A percentile compares a stretch with the other conserved stretches of the same genome.
phyloP scores from a whole-genome alignment of 2,329 filamentous ascomycete genomes.

The Botrytis paeoniae region DNA sequence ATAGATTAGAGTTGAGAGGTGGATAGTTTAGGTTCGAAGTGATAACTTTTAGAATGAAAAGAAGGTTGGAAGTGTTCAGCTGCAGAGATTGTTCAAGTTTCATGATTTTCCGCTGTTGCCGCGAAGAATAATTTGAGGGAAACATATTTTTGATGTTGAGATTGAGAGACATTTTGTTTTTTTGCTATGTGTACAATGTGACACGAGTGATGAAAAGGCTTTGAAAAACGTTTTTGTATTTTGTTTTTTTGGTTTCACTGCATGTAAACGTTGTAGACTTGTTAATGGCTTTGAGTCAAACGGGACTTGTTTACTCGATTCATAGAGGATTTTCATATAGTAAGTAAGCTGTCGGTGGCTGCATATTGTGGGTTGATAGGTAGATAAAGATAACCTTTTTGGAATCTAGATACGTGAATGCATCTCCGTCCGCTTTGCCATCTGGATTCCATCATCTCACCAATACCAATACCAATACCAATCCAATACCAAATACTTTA shows the following conservation, averaged over 20 bases:
- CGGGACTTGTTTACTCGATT: slow-evolving; percentile 5
- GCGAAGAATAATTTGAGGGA: neutral
- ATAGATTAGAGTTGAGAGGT: neutral
- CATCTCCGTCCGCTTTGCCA: neutral
- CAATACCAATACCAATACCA: neutral
- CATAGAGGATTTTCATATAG: neutral
- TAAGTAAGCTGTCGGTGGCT: neutral
- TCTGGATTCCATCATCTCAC: neutral
- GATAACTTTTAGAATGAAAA: neutral
- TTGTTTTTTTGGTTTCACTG: neutral
- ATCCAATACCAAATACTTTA: neutral
- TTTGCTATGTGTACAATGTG: neutral
- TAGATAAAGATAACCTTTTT: neutral
- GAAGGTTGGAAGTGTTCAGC: neutral
- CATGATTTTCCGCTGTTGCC: slow-evolving; percentile 1
- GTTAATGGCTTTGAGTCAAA: neutral
- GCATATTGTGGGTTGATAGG: neutral
- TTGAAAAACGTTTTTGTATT: neutral
- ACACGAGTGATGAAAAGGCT: neutral
- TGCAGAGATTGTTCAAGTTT: neutral
- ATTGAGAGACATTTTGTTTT: neutral
- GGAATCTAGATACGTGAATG: neutral
- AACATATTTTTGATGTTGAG: neutral
- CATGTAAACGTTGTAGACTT: neutral
- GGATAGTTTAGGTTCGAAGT: neutral